Evolutionary conservation across 139 green algal species (phyloP).

Genomic region (Chara braunii): DNA sequence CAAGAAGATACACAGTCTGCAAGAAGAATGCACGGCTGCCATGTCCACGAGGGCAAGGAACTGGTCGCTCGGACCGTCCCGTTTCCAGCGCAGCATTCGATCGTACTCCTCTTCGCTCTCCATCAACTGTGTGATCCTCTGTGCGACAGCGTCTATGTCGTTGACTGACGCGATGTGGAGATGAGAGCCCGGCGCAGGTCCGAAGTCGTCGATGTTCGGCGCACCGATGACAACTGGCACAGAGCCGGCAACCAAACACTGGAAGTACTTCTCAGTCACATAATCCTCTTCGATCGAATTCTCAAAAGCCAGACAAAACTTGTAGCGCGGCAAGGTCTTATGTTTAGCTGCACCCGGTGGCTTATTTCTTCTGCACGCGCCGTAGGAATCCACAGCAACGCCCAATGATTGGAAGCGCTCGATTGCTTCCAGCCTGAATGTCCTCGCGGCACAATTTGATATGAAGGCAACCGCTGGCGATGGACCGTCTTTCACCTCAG

Average conservation of each 20-base stretch:
- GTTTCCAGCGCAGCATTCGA: constrained; percentile 32
- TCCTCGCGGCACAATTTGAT: constrained; percentile 38
- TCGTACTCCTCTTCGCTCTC: too few species aligned
- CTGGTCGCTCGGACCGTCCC: background rate
- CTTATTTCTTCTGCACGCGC: constrained; percentile 19
- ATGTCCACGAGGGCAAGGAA: constrained; percentile 27
- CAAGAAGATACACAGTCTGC: constrained; percentile 30
- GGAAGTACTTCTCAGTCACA: constrained; percentile 38
- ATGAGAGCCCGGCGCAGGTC: constrained; percentile 9
- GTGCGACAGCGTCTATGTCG: too few species aligned
- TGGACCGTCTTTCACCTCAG: background rate
- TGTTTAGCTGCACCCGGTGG: too few species aligned
- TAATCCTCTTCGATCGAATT: constrained; percentile 32
- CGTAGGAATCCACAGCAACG: constrained; percentile 18
- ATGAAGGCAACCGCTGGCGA: constrained; percentile 24
- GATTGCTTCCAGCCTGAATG: too few species aligned
- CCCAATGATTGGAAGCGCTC: constrained; percentile 8
- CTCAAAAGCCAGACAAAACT: constrained; percentile 34
- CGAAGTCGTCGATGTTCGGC: constrained; percentile 33
- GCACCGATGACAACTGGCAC: constrained; percentile 37
- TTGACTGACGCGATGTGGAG: too few species aligned
- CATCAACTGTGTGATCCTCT: too few species aligned
- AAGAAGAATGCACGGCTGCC: constrained; percentile 34
- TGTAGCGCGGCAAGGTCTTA: constrained; percentile 10
- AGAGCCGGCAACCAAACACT: constrained; percentile 12